These are phyloP conservation scores for Noccaea bulbosa DNA, from an alignment of 345 rosid genomes.

Conservation along the genomic window DNA sequence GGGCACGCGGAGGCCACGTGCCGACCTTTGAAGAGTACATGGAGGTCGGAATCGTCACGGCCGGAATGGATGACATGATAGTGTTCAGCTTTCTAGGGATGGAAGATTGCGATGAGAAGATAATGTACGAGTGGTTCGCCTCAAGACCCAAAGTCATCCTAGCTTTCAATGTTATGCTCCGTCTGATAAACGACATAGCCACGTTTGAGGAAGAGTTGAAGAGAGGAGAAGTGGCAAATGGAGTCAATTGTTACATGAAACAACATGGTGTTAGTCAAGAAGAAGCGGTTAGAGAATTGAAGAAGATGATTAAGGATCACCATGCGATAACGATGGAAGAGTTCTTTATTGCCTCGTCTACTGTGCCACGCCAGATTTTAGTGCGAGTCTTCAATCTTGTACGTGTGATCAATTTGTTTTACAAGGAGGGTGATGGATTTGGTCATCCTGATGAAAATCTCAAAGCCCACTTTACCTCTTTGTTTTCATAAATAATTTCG, in stretches of 20 bases:
- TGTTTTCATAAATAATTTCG: not conserved
- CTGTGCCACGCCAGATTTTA: conserved; percentile 3
- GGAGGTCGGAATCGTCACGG: not conserved
- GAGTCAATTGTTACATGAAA: not conserved
- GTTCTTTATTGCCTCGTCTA: not conserved
- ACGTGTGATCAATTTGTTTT: not conserved
- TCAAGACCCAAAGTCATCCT: conserved; percentile 6
- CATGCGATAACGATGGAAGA: conserved; percentile 1
- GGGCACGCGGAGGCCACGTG: conserved; percentile 21
- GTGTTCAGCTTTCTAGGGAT: not conserved
- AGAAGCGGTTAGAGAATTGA: not conserved
- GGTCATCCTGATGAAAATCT: conserved; percentile 1
- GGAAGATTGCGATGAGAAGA: conserved; percentile 14
- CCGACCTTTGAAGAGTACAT: conserved; percentile 17
- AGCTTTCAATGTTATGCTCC: not conserved
- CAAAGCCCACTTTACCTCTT: not conserved
- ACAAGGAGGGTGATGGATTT: conserved; percentile 21
- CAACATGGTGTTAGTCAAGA: conserved; percentile 12
- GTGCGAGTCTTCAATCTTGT: not conserved
- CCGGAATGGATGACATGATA: not conserved
- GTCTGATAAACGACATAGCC: conserved; percentile 8
- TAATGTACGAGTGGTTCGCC: not conserved
- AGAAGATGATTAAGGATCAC: not conserved
- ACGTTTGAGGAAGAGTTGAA: not conserved
- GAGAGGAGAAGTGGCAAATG: conserved; percentile 6